Conservation (phyloP, 345 rosid genomes). For the Euclidium syriacum region DNA sequence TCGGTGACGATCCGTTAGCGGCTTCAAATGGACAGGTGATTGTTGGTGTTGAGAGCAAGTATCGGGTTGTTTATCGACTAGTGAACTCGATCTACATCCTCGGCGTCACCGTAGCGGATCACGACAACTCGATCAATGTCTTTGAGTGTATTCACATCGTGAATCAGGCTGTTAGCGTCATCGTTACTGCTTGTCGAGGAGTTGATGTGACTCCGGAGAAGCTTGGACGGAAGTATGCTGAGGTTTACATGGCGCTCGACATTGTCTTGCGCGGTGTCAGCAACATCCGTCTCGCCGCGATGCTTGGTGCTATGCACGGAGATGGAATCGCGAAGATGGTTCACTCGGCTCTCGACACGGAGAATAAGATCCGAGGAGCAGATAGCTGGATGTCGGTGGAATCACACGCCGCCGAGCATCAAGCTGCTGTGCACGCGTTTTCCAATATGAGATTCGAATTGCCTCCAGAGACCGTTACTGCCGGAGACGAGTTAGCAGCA, state of each 20-base stretch:
- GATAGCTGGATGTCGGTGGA: constrained; percentile 68
- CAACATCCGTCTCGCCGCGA: constrained; percentile 80
- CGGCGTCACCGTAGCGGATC: constrained; percentile 82
- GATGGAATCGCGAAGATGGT: constrained; percentile 98
- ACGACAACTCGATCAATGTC: constrained; percentile 78
- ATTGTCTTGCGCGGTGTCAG: constrained; percentile 93
- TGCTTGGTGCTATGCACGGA: constrained; percentile 94
- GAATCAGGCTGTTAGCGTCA: constrained; percentile 92
- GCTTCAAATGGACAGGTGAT: constrained; percentile 96
- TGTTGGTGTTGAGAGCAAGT: constrained; percentile 94
- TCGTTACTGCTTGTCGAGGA: constrained; percentile 98
- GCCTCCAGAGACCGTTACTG: constrained; percentile 74
- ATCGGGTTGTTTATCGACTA: constrained; percentile 89
- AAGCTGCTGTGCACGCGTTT: constrained; percentile 57
- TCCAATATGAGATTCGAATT: constrained; percentile 59
- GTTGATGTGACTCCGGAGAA: constrained; percentile 98
- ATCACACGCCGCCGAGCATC: constrained; percentile 59
- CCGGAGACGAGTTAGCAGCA: constrained; percentile 76
- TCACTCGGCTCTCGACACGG: constrained; percentile 84
- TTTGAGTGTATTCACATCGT: constrained; percentile 96
- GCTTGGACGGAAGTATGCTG: constrained; percentile 82
- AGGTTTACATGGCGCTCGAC: constrained; percentile 95
- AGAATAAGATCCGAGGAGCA: constrained; percentile 89
- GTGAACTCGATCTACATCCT: constrained; percentile 94
- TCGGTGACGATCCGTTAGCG: constrained; percentile 94